Evolutionary conservation across 176 grass and related monocot species (phyloP).

Genomic region (Tillandsia fasciculata): DNA sequence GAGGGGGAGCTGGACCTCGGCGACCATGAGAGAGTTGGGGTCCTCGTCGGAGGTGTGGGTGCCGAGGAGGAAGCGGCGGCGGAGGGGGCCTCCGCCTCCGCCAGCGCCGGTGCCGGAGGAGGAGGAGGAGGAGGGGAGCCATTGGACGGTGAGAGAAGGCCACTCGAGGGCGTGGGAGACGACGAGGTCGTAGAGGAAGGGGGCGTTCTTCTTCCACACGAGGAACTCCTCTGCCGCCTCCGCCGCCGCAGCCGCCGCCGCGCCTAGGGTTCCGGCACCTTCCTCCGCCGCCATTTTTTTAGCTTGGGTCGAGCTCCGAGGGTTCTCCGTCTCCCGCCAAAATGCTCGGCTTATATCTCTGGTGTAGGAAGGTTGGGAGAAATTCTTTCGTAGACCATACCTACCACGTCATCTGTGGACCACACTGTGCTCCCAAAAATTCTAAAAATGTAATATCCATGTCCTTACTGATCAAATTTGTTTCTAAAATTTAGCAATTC

Average conservation of each 20-base stretch:
- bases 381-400: no score
- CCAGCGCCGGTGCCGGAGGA: no score
- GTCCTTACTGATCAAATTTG: no score
- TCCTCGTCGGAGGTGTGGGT: conserved; percentile 62
- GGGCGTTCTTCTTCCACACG: conserved; percentile 92
- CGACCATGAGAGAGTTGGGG: conserved; percentile 58
- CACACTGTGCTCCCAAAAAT: no score
- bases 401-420: no score
- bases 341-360: neutral
- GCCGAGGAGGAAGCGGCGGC: conserved; percentile 51
- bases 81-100: conserved; percentile 1
- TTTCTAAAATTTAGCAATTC: no score
- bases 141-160: conserved; percentile 89
- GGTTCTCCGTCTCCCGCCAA: neutral
- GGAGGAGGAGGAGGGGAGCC: conserved; percentile 38
- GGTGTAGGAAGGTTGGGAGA: no score
- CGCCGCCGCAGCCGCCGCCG: conserved; percentile 8
- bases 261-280: conserved; percentile 8
- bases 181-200: conserved; percentile 89
- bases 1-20: conserved; percentile 48
- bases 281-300: neutral
- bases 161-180: conserved; percentile 82
- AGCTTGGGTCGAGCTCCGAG: neutral
- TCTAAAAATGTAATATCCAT: no score
- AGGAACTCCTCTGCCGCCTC: conserved; percentile 47